Conservation (phyloP, 371 early-diverging fungal genomes). For the Circinella umbellata region DNA sequence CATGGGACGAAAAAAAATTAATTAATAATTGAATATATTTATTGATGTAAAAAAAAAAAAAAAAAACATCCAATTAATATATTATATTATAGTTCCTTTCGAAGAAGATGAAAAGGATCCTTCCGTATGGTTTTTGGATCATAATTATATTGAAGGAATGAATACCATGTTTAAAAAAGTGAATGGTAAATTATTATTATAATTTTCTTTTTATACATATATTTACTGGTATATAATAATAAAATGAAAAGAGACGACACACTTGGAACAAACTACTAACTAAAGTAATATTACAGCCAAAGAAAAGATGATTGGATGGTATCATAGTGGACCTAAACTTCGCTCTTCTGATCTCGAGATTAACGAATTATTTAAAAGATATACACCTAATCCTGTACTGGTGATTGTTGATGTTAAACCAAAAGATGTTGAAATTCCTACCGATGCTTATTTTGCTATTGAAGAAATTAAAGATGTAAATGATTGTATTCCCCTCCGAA, state of each 20-base stretch:
- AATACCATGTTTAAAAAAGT: conserved; percentile 99
- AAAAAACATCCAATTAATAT: background rate
- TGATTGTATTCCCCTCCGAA: background rate
- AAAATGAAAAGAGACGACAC: background rate
- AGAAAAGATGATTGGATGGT: conserved; percentile 99
- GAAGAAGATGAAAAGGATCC: conserved; percentile 99
- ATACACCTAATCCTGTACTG: conserved; percentile 93
- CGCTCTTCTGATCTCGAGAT: conserved; percentile 98
- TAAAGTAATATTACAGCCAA: conserved; percentile 64
- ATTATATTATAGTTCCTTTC: conserved; percentile 86
- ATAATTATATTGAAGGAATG: conserved; percentile 99
- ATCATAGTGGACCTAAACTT: conserved; percentile 99
- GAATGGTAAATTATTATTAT: conserved; percentile 70
- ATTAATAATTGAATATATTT: background rate
- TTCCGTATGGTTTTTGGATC: conserved; percentile 99
- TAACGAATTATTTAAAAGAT: conserved; percentile 96
- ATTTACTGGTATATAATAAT: background rate
- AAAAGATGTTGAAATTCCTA: conserved; percentile 91
- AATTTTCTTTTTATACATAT: background rate
- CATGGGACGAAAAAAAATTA: too few species aligned
- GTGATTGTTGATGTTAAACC: conserved; percentile 96
- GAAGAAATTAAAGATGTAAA: conserved; percentile 93
- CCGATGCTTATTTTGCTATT: conserved; percentile 94
- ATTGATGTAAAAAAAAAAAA: background rate
- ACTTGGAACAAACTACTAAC: too few species aligned